Conservation (phyloP, 2,329 filamentous ascomycete genomes). For the Sarocladium brachiariae region DNA sequence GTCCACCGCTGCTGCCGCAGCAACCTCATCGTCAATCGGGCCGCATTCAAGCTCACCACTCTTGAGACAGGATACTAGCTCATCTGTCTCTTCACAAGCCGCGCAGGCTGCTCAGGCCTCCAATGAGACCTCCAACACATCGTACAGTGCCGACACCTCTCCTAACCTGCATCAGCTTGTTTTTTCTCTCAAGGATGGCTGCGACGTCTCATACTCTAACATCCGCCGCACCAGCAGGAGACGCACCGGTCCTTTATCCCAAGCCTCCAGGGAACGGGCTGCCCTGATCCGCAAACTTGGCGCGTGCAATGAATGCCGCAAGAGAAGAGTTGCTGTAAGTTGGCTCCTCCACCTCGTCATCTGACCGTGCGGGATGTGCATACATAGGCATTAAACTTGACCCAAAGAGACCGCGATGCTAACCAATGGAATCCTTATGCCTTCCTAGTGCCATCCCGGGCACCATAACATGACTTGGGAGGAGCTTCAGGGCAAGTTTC, state of each 20-base stretch:
- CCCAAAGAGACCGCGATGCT: constrained; percentile 12
- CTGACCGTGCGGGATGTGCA: constrained; percentile 12
- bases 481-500: constrained; percentile 48
- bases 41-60: constrained; percentile 24
- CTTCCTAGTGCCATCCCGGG: constrained; percentile 48
- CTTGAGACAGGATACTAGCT: constrained; percentile 42
- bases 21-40: constrained; percentile 11
- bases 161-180: constrained; percentile 43
- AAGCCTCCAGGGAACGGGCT: constrained; percentile 51
- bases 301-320: constrained; percentile 49
- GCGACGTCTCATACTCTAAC: constrained; percentile 38
- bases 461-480: constrained; percentile 58
- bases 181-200: constrained; percentile 49
- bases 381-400: too few relatives aligned
- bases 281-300: constrained; percentile 54
- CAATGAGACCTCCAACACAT: constrained; percentile 41
- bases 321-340: constrained; percentile 53
- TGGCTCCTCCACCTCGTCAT: constrained; percentile 6
- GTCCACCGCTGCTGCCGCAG: constrained; percentile 12
- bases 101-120: constrained; percentile 37
- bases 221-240: constrained; percentile 49
- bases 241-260: constrained; percentile 52
- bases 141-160: constrained; percentile 47
- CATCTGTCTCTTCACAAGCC: constrained; percentile 46
- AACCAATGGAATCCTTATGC: background rate